These are phyloP conservation scores for Aristolochia fimbriata DNA, from an alignment of 164 flowering plant species.

Conservation along the genomic window DNA sequence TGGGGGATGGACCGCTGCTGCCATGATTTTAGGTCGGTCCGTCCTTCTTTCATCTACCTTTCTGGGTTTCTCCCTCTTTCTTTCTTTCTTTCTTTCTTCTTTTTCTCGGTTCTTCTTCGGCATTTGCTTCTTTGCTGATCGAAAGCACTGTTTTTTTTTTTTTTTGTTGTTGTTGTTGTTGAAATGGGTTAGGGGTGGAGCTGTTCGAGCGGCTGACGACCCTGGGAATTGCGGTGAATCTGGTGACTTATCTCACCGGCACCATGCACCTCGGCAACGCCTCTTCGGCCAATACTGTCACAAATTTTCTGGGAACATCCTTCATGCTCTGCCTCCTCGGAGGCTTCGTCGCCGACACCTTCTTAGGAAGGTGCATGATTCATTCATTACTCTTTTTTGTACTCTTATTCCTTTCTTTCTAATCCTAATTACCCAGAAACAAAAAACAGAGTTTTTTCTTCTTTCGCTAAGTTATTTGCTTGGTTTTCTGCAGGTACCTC, in stretches of 20 bases:
- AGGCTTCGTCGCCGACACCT: conserved; percentile 89
- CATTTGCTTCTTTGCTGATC: not conserved
- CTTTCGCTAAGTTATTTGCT: too few species aligned
- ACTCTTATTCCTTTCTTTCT: not conserved
- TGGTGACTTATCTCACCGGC: conserved; percentile 76
- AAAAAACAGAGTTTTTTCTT: not conserved
- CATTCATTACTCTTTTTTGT: too few species aligned
- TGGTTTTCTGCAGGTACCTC: conserved; percentile 56
- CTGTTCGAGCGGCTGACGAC: conserved; percentile 71
- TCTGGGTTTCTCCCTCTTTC: not conserved
- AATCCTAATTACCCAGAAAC: too few species aligned
- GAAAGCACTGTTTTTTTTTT: too few species aligned
- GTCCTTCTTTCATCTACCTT: not conserved
- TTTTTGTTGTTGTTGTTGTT: not conserved
- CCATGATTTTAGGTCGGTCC: conserved; percentile 74
- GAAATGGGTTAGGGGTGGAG: conserved; percentile 49
- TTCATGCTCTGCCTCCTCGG: conserved; percentile 89
- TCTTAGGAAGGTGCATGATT: conserved; percentile 48
- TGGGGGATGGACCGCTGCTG: conserved; percentile 86
- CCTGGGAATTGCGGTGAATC: conserved; percentile 78
- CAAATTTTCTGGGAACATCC: conserved; percentile 88
- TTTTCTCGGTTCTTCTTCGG: too few species aligned
- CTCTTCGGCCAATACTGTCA: conserved; percentile 68
- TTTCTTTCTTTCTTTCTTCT: not conserved
- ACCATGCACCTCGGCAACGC: conserved; percentile 92